Conservation (phyloP, 768 basidiomycete species). For the Mrakia blollopis region DNA sequence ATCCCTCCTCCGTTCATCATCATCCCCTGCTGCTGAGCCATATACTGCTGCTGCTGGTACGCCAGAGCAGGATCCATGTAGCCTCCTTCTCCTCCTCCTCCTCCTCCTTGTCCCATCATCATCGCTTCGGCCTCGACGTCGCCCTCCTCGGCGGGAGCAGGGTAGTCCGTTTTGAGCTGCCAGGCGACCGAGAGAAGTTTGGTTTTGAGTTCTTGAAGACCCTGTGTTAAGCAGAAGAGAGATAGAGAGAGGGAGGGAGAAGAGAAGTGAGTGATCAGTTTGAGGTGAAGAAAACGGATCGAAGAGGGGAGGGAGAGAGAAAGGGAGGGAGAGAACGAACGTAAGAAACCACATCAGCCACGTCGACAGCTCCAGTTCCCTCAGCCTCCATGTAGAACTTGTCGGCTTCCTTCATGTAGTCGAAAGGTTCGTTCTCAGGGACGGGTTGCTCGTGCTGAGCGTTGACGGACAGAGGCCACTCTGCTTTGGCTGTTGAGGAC, state of each 20-base stretch:
- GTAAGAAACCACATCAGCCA: constrained; percentile 24
- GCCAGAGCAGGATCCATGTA: not conserved
- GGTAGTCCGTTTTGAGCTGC: constrained; percentile 8
- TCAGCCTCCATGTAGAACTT: constrained; percentile 95
- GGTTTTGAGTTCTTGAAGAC: constrained; percentile 7
- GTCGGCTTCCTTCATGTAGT: constrained; percentile 77
- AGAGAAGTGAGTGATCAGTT: too few species aligned
- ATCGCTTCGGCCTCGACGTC: not conserved
- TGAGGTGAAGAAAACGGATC: too few species aligned
- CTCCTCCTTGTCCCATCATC: not conserved
- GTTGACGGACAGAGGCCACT: constrained; percentile 91
- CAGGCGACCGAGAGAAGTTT: not conserved
- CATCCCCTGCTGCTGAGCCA: not conserved
- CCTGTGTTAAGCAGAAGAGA: not conserved
- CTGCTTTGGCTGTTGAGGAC: constrained; percentile 51
- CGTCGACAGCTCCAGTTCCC: constrained; percentile 28
- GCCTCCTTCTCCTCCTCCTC: not conserved
- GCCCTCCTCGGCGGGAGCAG: not conserved
- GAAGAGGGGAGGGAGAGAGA: not conserved
- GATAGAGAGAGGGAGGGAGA: too few species aligned
- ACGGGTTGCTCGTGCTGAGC: constrained; percentile 72
- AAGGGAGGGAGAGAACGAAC: not conserved
- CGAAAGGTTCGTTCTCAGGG: constrained; percentile 71
- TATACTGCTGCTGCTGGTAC: constrained; percentile 5
- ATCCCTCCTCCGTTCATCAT: constrained; percentile 1